Conservation (phyloP, 2,329 filamentous ascomycete genomes). For the Apiospora malaysiana region DNA sequence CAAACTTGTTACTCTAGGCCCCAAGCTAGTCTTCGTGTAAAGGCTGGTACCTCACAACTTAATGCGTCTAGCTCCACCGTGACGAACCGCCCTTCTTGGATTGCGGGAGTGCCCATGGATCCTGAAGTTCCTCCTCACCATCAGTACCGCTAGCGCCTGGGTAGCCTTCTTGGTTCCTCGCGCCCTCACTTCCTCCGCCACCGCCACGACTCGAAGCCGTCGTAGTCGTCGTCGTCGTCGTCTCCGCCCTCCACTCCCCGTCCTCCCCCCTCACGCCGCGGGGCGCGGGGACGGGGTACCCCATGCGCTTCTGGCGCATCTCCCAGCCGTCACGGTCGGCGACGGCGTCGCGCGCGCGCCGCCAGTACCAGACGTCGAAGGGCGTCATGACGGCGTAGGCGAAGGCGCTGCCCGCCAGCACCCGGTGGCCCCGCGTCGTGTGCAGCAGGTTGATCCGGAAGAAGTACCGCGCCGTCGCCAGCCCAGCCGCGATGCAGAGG, state of each 20-base stretch:
- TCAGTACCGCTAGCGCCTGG: neutral
- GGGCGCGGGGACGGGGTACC: neutral
- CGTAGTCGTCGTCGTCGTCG: neutral
- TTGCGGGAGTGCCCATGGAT: constrained; percentile 11
- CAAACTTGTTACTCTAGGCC: neutral
- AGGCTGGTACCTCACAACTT: neutral
- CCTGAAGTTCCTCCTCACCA: constrained; percentile 8
- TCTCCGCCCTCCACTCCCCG: neutral
- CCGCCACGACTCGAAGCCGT: neutral
- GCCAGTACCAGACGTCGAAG: constrained; percentile 15
- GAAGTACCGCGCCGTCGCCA: neutral
- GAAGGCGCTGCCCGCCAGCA: neutral
- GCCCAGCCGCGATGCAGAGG: neutral
- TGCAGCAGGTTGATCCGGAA: neutral
- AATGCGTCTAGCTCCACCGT: constrained; percentile 6
- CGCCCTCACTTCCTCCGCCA: neutral
- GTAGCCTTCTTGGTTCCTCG: neutral
- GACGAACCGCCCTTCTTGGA: neutral
- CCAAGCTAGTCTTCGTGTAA: neutral
- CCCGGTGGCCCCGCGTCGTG: neutral
- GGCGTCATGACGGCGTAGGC: neutral
- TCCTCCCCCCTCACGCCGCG: neutral
- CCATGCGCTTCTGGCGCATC: constrained; percentile 11
- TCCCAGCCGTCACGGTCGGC: constrained; percentile 7
- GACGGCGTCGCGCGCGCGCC: neutral